Evolutionary conservation across 441 rosid genomes (phyloP).

Genomic region (Geranium incanum): DNA sequence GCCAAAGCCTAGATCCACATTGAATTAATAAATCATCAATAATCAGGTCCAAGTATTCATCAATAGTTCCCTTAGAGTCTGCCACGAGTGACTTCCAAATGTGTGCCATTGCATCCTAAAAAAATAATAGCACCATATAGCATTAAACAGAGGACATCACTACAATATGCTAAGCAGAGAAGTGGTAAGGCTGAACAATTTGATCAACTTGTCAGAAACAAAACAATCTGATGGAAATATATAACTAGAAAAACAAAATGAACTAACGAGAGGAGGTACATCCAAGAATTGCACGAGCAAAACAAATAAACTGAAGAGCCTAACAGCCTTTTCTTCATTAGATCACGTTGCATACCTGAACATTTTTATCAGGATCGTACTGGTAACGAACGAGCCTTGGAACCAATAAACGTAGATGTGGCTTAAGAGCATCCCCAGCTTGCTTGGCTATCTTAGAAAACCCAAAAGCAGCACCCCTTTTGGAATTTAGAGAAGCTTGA

Average conservation of each 20-base stretch:
- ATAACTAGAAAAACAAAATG: not conserved
- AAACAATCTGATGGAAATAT: not conserved
- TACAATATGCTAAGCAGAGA: constrained; percentile 7
- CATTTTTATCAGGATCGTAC: constrained; percentile 97
- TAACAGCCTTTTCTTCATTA: not conserved
- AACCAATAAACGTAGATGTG: constrained; percentile 68
- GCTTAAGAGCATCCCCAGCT: constrained; percentile 98
- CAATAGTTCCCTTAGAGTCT: constrained; percentile 77
- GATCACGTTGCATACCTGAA: constrained; percentile 56
- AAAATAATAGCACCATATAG: constrained; percentile 21
- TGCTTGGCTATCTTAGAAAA: constrained; percentile 96
- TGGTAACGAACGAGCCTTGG: constrained; percentile 93
- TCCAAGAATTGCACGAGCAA: not conserved
- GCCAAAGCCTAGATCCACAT: constrained; percentile 95
- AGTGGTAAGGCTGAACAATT: not conserved
- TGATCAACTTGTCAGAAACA: constrained; percentile 9
- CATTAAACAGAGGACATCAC: constrained; percentile 13
- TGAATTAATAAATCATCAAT: constrained; percentile 71
- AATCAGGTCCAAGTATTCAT: constrained; percentile 75
- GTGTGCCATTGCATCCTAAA: constrained; percentile 94
- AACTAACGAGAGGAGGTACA: not conserved
- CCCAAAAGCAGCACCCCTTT: constrained; percentile 98
- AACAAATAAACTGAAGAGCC: constrained; percentile 5
- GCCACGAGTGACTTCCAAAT: constrained; percentile 93
- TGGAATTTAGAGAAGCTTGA: constrained; percentile 84